Base-by-base conservation (phyloP, 106 monocot species). In the Cymbidium sinense region DNA sequence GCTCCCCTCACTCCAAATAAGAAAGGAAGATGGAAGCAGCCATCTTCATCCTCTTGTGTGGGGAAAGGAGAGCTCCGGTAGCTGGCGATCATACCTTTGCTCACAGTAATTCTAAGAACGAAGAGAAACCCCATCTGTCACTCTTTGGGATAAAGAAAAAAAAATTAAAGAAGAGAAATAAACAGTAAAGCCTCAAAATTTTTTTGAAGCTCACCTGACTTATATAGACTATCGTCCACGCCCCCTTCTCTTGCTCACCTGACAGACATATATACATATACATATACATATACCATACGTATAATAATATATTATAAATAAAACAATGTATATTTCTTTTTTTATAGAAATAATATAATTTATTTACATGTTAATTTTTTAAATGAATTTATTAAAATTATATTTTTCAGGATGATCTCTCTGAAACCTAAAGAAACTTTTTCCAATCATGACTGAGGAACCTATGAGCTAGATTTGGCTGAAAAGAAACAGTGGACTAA, bases 51-150 rank as follows among this genome's bases (percentile, higher is more conserved):
- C 58, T 58, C 58, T 58, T 23, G 23, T 58, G 58, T 58, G 58
- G 58, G 25, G 58, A 58, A 58, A 58, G 58, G 23, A 58, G 58
- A 58, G 58, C 58, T n/a, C 58, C 58, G 58, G 58, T 58, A n/a
- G 23, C 58, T 1, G 23, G 2, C 11, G 13, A 17, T 47, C 47
- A 15, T 47, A 47, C 47, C 47, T 47, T 47, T 11, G 47, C 47
- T 47, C 47, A 47, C 47, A 47, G 47, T 13, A 47, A 47, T 13
- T 13, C 7, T 6, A 58, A 58, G n/a, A 58, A 23, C 2, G 58
- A 58, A 58, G 23, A 15, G 15, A 47, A 47, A 47, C 47, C 15
- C 13, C 47, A 47, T 15, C 47, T 47, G 0, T 47, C 13, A 47
- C 47, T 47, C 13, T 12, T 15, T 47, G 2, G 13, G 13, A 4